Percentiles rank a stretch among this genome's conserved stretches.
phyloP scores from a whole-genome alignment of 192 early-diverging fungal genomes.

The Umbelopsis vinacea region DNA sequence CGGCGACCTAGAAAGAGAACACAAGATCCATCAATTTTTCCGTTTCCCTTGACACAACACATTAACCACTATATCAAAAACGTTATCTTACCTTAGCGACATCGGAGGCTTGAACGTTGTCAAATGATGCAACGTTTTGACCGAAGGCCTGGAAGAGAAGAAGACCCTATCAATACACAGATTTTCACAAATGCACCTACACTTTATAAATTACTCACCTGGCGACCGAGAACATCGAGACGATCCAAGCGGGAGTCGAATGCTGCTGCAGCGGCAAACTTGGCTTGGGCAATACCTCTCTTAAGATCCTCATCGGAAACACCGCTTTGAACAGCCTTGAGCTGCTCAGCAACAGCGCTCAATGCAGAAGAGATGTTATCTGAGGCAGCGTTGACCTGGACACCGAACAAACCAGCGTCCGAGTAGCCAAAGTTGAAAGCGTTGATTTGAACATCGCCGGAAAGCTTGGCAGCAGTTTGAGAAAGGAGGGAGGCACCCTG shows the following conservation, averaged over 20 bases:
- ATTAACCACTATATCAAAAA: no score
- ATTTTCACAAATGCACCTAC: conserved; percentile 14
- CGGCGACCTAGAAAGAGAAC: conserved; percentile 56
- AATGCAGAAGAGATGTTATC: conserved; percentile 68
- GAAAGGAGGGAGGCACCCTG: conserved; percentile 66
- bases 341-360: conserved; percentile 59
- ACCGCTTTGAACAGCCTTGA: conserved; percentile 58
- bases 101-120: conserved; percentile 61
- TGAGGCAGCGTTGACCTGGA: conserved; percentile 65
- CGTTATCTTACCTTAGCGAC: conserved; percentile 58
- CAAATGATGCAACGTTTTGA: conserved; percentile 51
- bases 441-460: conserved; percentile 57
- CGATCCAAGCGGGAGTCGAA: conserved; percentile 53
- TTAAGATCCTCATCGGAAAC: conserved; percentile 58
- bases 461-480: conserved; percentile 59
- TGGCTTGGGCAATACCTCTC: conserved; percentile 69
- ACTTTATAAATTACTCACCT: conserved; percentile 44
- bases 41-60: conserved; percentile 11
- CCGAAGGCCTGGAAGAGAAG: conserved; percentile 39
- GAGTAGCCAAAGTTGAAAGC: conserved; percentile 89
- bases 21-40: background rate
- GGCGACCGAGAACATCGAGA: conserved; percentile 51
- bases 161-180: conserved; percentile 24
- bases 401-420: conserved; percentile 90
- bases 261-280: conserved; percentile 54